Evolutionary conservation across 163 green algal species (phyloP).

Genomic region (Chlorella variabilis): DNA sequence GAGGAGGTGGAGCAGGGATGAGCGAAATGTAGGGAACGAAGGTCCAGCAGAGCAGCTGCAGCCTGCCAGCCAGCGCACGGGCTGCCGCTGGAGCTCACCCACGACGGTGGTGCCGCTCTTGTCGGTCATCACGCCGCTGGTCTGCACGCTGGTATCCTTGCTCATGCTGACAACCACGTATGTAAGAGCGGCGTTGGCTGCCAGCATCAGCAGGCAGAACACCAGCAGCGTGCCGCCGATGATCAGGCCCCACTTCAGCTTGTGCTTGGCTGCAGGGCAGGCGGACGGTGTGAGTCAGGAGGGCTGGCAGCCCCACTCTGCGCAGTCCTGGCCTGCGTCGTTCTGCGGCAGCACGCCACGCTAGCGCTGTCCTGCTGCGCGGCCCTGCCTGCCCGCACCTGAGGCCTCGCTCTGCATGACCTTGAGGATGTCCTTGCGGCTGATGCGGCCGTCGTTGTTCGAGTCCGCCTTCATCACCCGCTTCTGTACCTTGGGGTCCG

Average conservation of each 20-base stretch:
- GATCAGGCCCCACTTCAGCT: constrained; percentile 12
- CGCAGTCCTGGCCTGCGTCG: too few relatives aligned
- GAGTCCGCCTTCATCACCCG: neutral
- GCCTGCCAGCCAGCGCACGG: too few relatives aligned
- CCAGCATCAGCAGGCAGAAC: constrained; percentile 12
- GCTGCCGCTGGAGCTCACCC: too few relatives aligned
- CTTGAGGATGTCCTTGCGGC: neutral
- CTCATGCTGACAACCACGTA: neutral
- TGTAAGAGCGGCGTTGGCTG: neutral
- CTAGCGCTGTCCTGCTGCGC: neutral
- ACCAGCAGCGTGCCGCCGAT: neutral
- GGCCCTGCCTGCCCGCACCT: neutral
- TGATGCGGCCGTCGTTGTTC: neutral
- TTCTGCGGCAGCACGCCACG: too few relatives aligned
- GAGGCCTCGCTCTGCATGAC: constrained; percentile 5
- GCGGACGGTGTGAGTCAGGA: neutral
- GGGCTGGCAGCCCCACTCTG: too few relatives aligned
- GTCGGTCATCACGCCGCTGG: neutral
- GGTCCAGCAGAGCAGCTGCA: too few relatives aligned
- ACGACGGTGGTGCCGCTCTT: neutral
- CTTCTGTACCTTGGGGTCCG: constrained; percentile 2
- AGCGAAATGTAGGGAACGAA: too few relatives aligned
- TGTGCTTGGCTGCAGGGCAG: constrained; percentile 4
- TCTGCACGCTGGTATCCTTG: neutral
- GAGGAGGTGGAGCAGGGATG: too few relatives aligned